These are phyloP conservation scores for Ogataea methanolica DNA, from an alignment of 805 yeast species.

Conservation along the genomic window DNA sequence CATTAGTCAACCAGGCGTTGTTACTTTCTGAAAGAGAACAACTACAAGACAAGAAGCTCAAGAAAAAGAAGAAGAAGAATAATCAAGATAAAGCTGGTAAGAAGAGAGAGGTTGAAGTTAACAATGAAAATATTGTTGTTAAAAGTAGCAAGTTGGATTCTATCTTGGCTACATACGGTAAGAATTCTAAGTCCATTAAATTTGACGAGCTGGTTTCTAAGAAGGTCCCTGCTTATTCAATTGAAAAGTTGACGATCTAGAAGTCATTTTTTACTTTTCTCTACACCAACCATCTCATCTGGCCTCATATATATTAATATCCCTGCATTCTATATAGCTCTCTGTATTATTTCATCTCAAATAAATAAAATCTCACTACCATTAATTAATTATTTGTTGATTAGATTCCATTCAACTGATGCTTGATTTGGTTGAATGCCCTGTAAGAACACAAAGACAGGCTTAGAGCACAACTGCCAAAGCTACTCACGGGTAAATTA, in stretches of 20 bases:
- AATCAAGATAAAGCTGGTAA: constrained; percentile 7
- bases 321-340: too few relatives aligned
- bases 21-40: constrained; percentile 17
- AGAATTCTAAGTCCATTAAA: constrained; percentile 16
- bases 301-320: too few relatives aligned
- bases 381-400: too few relatives aligned
- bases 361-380: too few relatives aligned
- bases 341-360: too few relatives aligned
- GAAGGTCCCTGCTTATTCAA: constrained; percentile 50
- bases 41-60: constrained; percentile 7
- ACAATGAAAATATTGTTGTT: constrained; percentile 22
- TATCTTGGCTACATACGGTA: constrained; percentile 21
- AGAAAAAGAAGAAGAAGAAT: constrained; percentile 13
- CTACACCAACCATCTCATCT: too few relatives aligned
- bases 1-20: constrained; percentile 43
- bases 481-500: too few relatives aligned
- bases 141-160: constrained; percentile 22
- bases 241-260: constrained; percentile 43
- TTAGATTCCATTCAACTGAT: too few relatives aligned
- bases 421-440: too few relatives aligned
- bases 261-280: not conserved
- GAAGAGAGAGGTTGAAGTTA: constrained; percentile 27
- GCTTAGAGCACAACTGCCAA: too few relatives aligned
- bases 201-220: constrained; percentile 28
- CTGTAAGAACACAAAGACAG: too few relatives aligned